Evolutionary conservation across 257 asterid genomes (phyloP), one percentile per base, ranked within the genome.

Genomic region (Paulownia fortunei): DNA sequence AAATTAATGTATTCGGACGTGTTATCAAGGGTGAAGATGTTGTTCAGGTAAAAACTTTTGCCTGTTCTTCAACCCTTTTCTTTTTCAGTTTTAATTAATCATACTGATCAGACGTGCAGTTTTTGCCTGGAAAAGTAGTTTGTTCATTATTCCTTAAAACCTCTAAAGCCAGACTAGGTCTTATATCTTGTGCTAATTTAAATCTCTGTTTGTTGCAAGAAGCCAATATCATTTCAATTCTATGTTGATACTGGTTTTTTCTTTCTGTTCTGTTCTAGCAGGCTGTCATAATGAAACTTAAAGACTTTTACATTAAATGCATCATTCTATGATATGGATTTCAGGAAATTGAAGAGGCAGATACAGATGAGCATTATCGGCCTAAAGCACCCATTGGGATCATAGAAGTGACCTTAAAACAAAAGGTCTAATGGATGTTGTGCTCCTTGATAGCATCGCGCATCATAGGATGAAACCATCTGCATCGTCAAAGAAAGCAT

Each of bases 261-360:
- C 6, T 42, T 36, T 52, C 7, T 15, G 23, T 8, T 72, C 41
- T 42, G 12, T 37, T 63, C 39, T 21, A 72, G 59, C 60, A 36
- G 60, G 65, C 21, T 79, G 71, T 15, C 77, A n/a, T n/a, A 36
- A 42, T 75, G 32, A 36, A 61, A 36, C 7, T 65, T n/a, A 24
- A 27, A 3, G 23, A 19, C 39, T 61, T 79, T 19, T n/a, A 76
- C 41, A 26, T 27, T 72, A 30, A 46, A 61, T 72, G 74, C 59
- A 63, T 78, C 32, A 3, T 16, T 16, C 41, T 71, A 4, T 72
- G 64, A 69, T 68, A 54, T 78, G 69, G 49, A 12, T 81, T 80
- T 67, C 86, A 93, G 99, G 99, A 95, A 87, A 93, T 95, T 72
- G 99, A 95, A 84, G 99, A 95, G 84, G 97, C 79, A 16, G 98